These are phyloP conservation scores for Primulina eburnea DNA, from an alignment of 257 asterid genomes.

Conservation along the genomic window DNA sequence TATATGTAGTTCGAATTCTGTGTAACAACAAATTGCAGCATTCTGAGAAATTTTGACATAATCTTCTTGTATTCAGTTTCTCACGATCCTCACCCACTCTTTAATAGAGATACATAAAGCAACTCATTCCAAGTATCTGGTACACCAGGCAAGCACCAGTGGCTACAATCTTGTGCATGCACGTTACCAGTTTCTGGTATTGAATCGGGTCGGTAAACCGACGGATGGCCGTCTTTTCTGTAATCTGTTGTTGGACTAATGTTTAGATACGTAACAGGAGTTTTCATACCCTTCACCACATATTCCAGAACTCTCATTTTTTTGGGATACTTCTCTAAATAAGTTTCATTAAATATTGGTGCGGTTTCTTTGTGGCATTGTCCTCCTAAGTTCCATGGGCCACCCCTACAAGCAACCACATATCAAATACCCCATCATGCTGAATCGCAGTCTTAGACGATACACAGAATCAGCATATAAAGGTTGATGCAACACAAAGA, in stretches of 20 bases:
- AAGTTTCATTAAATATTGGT: slow-evolving; percentile 55
- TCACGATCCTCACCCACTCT: slow-evolving; percentile 53
- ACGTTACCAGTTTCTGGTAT: slow-evolving; percentile 35
- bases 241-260: slow-evolving; percentile 77
- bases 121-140: slow-evolving; percentile 95
- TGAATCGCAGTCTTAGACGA: neutral
- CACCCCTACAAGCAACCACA: slow-evolving; percentile 59
- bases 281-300: slow-evolving; percentile 56
- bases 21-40: slow-evolving; percentile 15
- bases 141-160: slow-evolving; percentile 97
- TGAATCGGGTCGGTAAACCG: slow-evolving; percentile 62
- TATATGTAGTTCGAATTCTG: neutral
- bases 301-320: slow-evolving; percentile 71
- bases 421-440: neutral
- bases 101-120: slow-evolving; percentile 67
- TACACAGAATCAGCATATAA: neutral
- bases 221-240: slow-evolving; percentile 86
- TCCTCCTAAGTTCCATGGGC: slow-evolving; percentile 94
- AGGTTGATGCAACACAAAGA: neutral
- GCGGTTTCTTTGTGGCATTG: slow-evolving; percentile 75
- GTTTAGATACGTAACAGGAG: slow-evolving; percentile 65
- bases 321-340: slow-evolving; percentile 65
- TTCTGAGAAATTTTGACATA: neutral
- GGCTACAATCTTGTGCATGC: slow-evolving; percentile 88
- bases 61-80: slow-evolving; percentile 21